Evolutionary conservation across 345 rosid species (phyloP), one percentile per base, ranked within the genome.

Genomic region (Arabidopsis thaliana): DNA sequence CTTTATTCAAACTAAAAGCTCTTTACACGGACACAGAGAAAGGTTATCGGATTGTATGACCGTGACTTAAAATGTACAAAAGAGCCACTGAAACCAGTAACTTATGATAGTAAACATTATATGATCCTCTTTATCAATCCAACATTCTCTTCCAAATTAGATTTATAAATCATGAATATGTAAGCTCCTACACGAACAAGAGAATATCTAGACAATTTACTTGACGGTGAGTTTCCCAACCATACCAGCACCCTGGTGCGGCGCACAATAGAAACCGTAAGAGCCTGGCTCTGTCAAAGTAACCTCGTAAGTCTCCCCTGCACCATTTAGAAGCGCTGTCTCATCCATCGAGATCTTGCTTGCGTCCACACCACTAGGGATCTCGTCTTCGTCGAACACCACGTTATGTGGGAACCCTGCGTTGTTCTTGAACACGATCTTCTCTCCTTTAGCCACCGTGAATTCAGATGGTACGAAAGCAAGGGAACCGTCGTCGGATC

Each of bases 201-300:
- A 28, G 32, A 28, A 0, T 28, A 3, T 28, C 32, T 3, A 28
- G 32, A 28, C 32, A 28, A 28, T 28, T 7, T 76, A 93, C 32
- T 89, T 86, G 59, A 93, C 94, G 63, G 94, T 91, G 7, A 91
- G 84, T 79, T 91, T 87, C 9, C 96, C 98, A 1, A 72, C 84
- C 98, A 93, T 93, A 73, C 98, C 97, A 72, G 96, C 97, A 45
- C 97, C 97, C 83, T 87, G 97, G 81, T 93, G 98, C 10, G 98
- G 97, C 12, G 82, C 24, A 67, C 98, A 93, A 85, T 83, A 93
- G 89, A 91, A 89, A 64, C 65, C 6, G 84, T 93, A 93, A 6
- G 72, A 66, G 3, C 98, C 98, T 79, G 90, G 90, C 73, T 78
- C 93, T 8, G 82, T 84, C 86, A 94, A 77, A 66, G 88, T 84